Evolutionary conservation across 2,329 filamentous ascomycete genomes (phyloP).

Genomic region (Pestalotiopsis fici): DNA sequence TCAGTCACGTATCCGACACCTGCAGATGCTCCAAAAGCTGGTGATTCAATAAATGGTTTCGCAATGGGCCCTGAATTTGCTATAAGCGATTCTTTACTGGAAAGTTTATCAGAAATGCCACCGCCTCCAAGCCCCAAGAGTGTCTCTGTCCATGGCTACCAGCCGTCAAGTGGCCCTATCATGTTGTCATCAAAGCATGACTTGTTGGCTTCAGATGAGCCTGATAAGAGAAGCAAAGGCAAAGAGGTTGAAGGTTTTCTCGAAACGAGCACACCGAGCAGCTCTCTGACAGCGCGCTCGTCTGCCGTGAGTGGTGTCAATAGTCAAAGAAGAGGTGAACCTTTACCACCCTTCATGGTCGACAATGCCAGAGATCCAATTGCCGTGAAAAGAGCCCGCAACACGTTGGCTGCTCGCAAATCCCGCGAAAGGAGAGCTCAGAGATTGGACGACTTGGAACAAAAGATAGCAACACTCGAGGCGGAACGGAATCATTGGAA

Average conservation of each 20-base stretch:
- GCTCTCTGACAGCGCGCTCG: too few species aligned
- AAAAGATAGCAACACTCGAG: neutral
- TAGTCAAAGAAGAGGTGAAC: neutral
- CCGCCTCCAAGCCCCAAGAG: neutral
- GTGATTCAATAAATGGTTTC: neutral
- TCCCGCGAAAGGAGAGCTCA: neutral
- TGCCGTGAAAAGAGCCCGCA: neutral
- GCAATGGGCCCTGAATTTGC: neutral
- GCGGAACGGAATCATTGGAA: neutral
- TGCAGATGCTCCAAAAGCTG: neutral
- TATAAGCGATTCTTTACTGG: neutral
- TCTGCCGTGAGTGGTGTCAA: neutral
- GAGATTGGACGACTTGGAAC: neutral
- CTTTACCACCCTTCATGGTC: neutral
- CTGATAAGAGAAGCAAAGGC: neutral
- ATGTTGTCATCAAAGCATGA: neutral
- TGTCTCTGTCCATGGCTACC: neutral
- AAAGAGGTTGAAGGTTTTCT: neutral
- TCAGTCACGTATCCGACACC: neutral
- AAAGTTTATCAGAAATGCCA: neutral
- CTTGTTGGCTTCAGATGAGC: neutral
- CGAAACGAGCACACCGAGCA: neutral
- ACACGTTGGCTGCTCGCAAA: neutral
- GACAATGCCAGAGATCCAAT: neutral
- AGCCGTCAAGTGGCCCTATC: too few species aligned